Percentiles rank a stretch among this genome's conserved stretches.
phyloP scores from a whole-genome alignment of 257 asterid species.

The Linaria vulgaris region DNA sequence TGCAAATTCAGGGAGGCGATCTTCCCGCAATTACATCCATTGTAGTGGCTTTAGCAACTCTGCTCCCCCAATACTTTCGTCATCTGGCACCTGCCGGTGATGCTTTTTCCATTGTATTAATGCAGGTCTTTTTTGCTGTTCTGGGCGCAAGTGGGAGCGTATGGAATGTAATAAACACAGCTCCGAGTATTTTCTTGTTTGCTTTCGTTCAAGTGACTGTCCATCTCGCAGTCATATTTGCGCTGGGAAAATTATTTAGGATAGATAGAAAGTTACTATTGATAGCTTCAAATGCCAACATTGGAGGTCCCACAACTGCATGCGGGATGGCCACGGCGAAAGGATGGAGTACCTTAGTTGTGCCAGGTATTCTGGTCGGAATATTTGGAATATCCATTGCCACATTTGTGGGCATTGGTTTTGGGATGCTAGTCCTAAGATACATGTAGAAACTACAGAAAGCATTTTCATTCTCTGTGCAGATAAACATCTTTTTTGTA shows the following conservation, averaged over 20 bases:
- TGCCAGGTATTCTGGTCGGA: conserved; percentile 74
- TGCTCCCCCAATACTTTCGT: conserved; percentile 53
- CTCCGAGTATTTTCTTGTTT: conserved; percentile 76
- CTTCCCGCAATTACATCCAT: conserved; percentile 71
- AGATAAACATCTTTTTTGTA: too few species aligned
- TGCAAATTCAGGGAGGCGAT: conserved; percentile 57
- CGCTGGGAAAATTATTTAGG: conserved; percentile 54
- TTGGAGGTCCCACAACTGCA: conserved; percentile 92
- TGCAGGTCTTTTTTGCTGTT: conserved; percentile 72
- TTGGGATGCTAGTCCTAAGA: conserved; percentile 58
- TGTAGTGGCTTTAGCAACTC: conserved; percentile 65
- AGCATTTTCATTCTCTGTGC: neutral
- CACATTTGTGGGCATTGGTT: conserved; percentile 78
- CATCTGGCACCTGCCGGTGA: conserved; percentile 78
- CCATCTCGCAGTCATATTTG: conserved; percentile 61
- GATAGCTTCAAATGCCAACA: conserved; percentile 79
- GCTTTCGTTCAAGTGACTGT: conserved; percentile 68
- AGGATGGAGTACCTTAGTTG: conserved; percentile 73
- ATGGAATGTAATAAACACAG: conserved; percentile 69
- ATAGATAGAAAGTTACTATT: conserved; percentile 52
- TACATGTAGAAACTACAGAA: conserved; percentile 31
- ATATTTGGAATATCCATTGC: conserved; percentile 74
- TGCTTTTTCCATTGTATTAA: conserved; percentile 47
- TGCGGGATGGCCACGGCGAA: conserved; percentile 85
- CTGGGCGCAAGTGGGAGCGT: conserved; percentile 87